These are phyloP conservation scores for Fusarium decemcellulare DNA, from an alignment of 2,329 filamentous ascomycete species.

Conservation along the genomic window DNA sequence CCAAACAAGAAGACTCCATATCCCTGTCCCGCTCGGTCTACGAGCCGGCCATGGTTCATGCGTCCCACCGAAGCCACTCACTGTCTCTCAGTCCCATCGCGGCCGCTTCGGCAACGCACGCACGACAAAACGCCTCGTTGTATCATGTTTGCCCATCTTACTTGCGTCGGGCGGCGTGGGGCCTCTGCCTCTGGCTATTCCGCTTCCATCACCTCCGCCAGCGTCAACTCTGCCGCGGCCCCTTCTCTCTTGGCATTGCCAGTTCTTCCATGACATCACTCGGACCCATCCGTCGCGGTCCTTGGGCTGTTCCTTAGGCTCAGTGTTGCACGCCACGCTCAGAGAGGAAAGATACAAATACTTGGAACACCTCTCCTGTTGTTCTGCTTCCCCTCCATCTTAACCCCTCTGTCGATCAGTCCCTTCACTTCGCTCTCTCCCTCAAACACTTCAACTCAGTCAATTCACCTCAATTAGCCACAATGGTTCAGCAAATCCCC, in stretches of 20 bases:
- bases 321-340: slow-evolving; percentile 17
- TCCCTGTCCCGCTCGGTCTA: not conserved
- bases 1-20: not conserved
- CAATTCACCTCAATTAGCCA: slow-evolving; percentile 22
- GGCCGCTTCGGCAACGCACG: slow-evolving; percentile 22
- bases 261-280: slow-evolving; percentile 45
- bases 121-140: slow-evolving; percentile 13
- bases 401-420: slow-evolving; percentile 12
- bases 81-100: not conserved
- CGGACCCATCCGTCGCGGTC: slow-evolving; percentile 37
- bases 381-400: slow-evolving; percentile 10
- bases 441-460: not conserved
- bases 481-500: slow-evolving; percentile 71
- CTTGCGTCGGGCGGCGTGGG: not conserved
- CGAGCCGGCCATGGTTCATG: slow-evolving; percentile 25
- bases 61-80: slow-evolving; percentile 16
- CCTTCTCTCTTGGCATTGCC: slow-evolving; percentile 1
- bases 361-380: slow-evolving; percentile 6
- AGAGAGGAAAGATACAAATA: slow-evolving; percentile 32
- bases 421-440: not conserved
- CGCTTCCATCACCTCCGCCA: slow-evolving; percentile 32
- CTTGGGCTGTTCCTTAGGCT: slow-evolving; percentile 17
- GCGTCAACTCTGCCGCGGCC: not conserved
- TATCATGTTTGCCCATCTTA: slow-evolving; percentile 1
- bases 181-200: not conserved